These are phyloP conservation scores for Cyberlindnera maclurae DNA, from an alignment of 805 yeast genomes.

Conservation along the genomic window DNA sequence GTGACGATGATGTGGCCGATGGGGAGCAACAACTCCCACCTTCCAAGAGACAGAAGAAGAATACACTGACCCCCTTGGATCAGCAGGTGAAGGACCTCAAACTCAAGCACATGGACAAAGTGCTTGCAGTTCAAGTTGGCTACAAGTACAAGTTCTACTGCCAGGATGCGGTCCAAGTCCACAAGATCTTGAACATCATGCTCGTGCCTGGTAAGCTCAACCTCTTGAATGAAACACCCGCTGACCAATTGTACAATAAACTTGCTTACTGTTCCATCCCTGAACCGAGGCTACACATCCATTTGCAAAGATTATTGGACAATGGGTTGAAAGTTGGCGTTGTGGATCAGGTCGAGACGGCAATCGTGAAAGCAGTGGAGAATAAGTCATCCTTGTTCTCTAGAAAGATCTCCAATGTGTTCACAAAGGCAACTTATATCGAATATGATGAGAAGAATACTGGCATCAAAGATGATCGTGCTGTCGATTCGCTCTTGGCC, in stretches of 20 bases:
- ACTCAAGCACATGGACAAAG: slow-evolving; percentile 49
- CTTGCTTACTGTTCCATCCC: slow-evolving; percentile 88
- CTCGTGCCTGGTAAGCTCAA: slow-evolving; percentile 61
- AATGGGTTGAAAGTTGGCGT: slow-evolving; percentile 79
- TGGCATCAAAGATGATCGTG: slow-evolving; percentile 24
- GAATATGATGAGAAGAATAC: slow-evolving; percentile 39
- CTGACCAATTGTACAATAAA: slow-evolving; percentile 43
- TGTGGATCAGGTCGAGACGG: slow-evolving; percentile 78
- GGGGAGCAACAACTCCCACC: background rate
- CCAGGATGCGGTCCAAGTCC: slow-evolving; percentile 68
- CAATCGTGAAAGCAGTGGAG: slow-evolving; percentile 54
- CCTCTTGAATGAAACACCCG: slow-evolving; percentile 42
- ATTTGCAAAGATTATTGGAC: slow-evolving; percentile 64
- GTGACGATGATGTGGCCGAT: slow-evolving; percentile 5
- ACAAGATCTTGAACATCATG: slow-evolving; percentile 62
- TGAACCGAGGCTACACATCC: slow-evolving; percentile 62
- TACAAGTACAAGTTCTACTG: slow-evolving; percentile 87
- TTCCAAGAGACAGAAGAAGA: slow-evolving; percentile 7
- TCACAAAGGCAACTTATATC: slow-evolving; percentile 79
- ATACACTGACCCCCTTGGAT: slow-evolving; percentile 65
- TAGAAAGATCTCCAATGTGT: slow-evolving; percentile 61
- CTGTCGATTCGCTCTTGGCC: slow-evolving; percentile 41
- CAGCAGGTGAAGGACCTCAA: slow-evolving; percentile 69
- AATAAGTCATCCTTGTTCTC: slow-evolving; percentile 55
- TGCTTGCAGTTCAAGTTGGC: slow-evolving; percentile 83